These are phyloP conservation scores for Zizania latifolia DNA, from an alignment of 176 grass and related monocot species.

Conservation along the genomic window DNA sequence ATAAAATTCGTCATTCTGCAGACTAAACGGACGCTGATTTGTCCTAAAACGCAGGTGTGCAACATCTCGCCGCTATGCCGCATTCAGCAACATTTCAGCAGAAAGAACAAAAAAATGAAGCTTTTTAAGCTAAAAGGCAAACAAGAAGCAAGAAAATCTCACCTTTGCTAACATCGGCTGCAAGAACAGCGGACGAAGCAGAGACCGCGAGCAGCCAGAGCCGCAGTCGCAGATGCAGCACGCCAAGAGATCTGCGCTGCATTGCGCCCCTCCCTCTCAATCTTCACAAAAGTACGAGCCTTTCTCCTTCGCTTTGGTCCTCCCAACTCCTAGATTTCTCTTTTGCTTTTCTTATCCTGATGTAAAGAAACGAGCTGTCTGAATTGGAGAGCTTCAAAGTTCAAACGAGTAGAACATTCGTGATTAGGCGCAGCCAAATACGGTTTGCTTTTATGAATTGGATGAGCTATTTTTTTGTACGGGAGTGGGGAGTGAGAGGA, in stretches of 20 bases:
- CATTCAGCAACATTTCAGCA: slow-evolving; percentile 32
- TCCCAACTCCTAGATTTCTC: slow-evolving; percentile 26
- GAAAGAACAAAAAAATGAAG: neutral
- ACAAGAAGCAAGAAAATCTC: slow-evolving; percentile 3
- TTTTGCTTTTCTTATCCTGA: neutral
- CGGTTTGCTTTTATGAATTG: too few species aligned
- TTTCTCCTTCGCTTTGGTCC: slow-evolving; percentile 17
- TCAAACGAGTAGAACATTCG: neutral
- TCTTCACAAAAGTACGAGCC: slow-evolving; percentile 11
- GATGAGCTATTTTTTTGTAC: too few species aligned
- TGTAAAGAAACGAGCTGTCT: slow-evolving; percentile 14
- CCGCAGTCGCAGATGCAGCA: too few species aligned
- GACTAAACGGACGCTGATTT: neutral
- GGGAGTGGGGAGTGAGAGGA: too few species aligned
- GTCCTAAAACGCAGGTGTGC: neutral
- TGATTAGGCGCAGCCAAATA: neutral
- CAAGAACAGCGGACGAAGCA: slow-evolving; percentile 26
- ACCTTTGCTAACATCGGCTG: slow-evolving; percentile 46
- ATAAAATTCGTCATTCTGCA: too few species aligned
- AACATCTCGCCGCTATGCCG: neutral
- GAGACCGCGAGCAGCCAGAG: slow-evolving; percentile 46
- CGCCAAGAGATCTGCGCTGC: slow-evolving; percentile 34
- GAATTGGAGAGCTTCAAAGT: neutral
- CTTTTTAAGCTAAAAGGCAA: neutral
- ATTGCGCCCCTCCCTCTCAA: slow-evolving; percentile 9